These are phyloP conservation scores for Mycena sp. DNA, from an alignment of 1,284 basidiomycete species.

Conservation along the genomic window DNA sequence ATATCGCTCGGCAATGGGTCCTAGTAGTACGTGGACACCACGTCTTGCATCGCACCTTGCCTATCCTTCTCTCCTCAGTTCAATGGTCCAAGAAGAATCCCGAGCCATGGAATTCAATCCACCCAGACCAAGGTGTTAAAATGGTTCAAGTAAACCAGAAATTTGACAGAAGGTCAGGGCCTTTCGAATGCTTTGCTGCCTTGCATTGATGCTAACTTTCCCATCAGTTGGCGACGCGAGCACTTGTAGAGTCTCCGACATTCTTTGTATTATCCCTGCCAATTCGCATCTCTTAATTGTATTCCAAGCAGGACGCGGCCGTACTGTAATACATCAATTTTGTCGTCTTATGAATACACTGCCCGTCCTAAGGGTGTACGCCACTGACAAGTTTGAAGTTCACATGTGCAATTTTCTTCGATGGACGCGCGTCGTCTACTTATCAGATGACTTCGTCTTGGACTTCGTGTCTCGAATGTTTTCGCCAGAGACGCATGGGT, in stretches of 20 bases:
- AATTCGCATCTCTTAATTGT: background rate
- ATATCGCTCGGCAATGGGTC: slow-evolving; percentile 36
- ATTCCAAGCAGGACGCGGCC: background rate
- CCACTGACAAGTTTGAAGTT: too few relatives aligned
- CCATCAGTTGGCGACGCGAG: slow-evolving; percentile 5
- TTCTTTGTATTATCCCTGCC: background rate
- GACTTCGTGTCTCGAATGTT: too few relatives aligned
- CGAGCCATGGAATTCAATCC: slow-evolving; percentile 36
- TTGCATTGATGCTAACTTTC: background rate
- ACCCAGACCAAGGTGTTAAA: slow-evolving; percentile 37
- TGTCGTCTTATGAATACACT: too few relatives aligned
- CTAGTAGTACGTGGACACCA: slow-evolving; percentile 34
- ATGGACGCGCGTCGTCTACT: too few relatives aligned
- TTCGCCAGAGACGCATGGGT: too few relatives aligned
- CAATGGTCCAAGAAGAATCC: slow-evolving; percentile 39
- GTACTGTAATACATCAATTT: too few relatives aligned
- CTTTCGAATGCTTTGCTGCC: background rate
- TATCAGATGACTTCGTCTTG: too few relatives aligned
- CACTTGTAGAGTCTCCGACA: background rate
- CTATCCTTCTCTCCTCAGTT: slow-evolving; percentile 26
- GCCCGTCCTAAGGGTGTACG: too few relatives aligned
- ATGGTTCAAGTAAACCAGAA: slow-evolving; percentile 35
- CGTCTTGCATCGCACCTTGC: slow-evolving; percentile 13
- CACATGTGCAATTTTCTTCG: too few relatives aligned
- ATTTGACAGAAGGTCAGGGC: background rate